These are phyloP conservation scores for Phaeotremella skinneri DNA, from an alignment of 768 basidiomycete species.

Conservation along the genomic window DNA sequence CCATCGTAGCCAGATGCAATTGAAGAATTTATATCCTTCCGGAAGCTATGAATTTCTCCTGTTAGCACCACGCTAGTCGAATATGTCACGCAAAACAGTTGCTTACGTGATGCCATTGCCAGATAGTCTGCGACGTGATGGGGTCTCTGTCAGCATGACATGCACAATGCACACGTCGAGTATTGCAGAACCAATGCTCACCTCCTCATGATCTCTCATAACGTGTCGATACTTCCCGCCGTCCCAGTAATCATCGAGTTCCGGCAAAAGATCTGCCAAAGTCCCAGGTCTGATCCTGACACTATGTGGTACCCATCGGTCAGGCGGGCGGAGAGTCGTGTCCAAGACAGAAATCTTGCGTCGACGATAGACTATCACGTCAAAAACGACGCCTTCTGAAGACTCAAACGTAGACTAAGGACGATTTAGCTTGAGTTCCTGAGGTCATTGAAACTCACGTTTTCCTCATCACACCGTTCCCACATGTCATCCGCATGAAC, in stretches of 20 bases:
- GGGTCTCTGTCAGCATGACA: neutral
- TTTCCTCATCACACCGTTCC: neutral
- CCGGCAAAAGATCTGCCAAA: conserved; percentile 27
- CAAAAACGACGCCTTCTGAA: no score
- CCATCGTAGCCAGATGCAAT: conserved; percentile 31
- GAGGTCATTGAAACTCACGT: neutral
- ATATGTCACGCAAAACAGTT: neutral
- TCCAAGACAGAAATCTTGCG: neutral
- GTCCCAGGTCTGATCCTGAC: conserved; percentile 24
- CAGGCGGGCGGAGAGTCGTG: neutral
- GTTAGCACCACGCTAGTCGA: neutral
- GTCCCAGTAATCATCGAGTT: conserved; percentile 24
- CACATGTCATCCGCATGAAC: conserved; percentile 1
- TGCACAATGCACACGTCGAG: neutral
- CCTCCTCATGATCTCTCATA: conserved; percentile 27
- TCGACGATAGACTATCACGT: no score
- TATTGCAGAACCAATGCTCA: neutral
- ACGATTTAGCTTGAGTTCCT: no score
- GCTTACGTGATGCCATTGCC: conserved; percentile 29
- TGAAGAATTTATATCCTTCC: conserved; percentile 15
- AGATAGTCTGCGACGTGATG: conserved; percentile 12
- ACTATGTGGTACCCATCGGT: neutral
- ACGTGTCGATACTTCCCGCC: conserved; percentile 14
- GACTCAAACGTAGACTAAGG: no score
- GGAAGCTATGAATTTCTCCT: conserved; percentile 14